Evolutionary conservation across 2,329 filamentous ascomycete genomes (phyloP), one percentile per base, ranked within the genome.

Genomic region (Peltaster fructicola): DNA sequence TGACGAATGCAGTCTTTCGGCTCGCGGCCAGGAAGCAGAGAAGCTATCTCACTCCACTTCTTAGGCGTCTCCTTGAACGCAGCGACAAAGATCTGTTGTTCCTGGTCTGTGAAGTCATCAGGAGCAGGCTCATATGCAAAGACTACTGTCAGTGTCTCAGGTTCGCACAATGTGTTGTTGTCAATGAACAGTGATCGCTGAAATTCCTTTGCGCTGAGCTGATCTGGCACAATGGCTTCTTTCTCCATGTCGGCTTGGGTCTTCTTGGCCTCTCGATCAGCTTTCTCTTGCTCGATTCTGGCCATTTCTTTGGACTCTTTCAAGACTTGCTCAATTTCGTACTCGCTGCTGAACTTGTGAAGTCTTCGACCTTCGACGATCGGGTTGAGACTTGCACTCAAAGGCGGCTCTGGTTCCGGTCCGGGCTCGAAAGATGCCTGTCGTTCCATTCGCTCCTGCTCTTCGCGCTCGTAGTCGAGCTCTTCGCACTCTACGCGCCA

Each of bases 1-100:
- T 84, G 81, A 44, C 81, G 74, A 38, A 88, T 88, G 48, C 75
- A 81, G 22, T 77, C 68, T 35, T 75, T 73, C 49, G 80, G 82
- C 39, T 77, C 71, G 13, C 78, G 68, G 15, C 64, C 60, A 1
- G 65, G 63, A 5, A 85, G 53, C 13, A 62, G 61, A 30, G 75
- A 68, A 4, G 78, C 74, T 30, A 88, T 71, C 38, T 68, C 71
- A 29, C 76, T 75, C 76, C 77, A 88, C 42, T 82, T 77, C 58
- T 88, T 88, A 0, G 77, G 75, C 30, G 65, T 67, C 32, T 80
- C 73, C 24, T 78, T 60, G 41, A 81, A 85, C 7, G 68, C 63
- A 37, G 74, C 71, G 37, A 82, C 74, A 43, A 88, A 82, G 14
- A 65, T 57, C 21, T 66, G 62, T 17, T 67, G 61, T 47, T 88